Base-by-base conservation (phyloP, 192 early-diverging fungal genomes). In the Helicostylum pulchrum region DNA sequence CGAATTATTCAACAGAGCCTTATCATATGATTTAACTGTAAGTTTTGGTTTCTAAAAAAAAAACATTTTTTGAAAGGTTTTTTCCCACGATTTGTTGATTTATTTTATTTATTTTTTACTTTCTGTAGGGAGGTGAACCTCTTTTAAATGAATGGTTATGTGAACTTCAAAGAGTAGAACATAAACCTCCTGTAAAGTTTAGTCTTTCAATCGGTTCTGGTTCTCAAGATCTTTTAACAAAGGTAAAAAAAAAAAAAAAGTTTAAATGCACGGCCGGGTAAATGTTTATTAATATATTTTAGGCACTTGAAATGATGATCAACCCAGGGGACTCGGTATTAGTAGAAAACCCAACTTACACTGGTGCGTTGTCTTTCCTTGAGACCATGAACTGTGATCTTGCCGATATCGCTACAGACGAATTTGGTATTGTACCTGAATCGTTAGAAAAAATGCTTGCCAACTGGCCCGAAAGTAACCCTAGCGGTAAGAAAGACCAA, bases 21-120 rank as follows among this genome's bases (percentile, higher is more conserved):
- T 91, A 73, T 83, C 86, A 57, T 91, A 91, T 64, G 83, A 87
- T 46, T 67, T 74, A 15, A 78, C 80, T 26, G 80, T 82, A 78
- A 68, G 68, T 45, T 9, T 19, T 20, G 12, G 21, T 23, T 49
- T 20, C 15, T n/a, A 10, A 12, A 53, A 50, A 19, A 39, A 39
- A 10, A 9, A 39, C 2, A 2, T 26, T 26, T 39, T 39, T 39
- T 4, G 36, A 39, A 39, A 39, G 36, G 7, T 39, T 39, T 39
- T 39, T 39, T 39, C 36, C 36, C 36, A 39, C 36, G 36, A 39
- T 39, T 26, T 6, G 36, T 39, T 39, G 36, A 39, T 39, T 39
- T 9, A 39, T 9, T 9, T 9, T 9, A 39, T 10, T 39, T 36
- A 7, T 20, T 15, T 64, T 14, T 8, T 30, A 23, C 20, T 48